A percentile compares a stretch with the other conserved stretches of the same genome.
These are phyloP conservation scores for Quercus glauca DNA, from an alignment of 306 rosid species.

Conservation along the genomic window DNA sequence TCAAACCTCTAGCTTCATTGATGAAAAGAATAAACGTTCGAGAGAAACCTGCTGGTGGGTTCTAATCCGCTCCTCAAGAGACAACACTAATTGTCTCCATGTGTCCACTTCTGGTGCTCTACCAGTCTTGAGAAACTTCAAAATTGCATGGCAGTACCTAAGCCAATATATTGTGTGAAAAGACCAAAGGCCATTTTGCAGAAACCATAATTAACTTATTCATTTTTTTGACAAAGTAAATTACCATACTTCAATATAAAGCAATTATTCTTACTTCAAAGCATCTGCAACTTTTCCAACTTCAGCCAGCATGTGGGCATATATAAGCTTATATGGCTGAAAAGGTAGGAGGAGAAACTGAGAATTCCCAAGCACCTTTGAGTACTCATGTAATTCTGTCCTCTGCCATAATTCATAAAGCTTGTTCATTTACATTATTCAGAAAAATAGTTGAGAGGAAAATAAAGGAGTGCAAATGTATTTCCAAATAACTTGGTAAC, in stretches of 20 bases:
- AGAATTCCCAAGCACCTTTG: constrained; percentile 91
- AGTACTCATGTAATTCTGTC: constrained; percentile 85
- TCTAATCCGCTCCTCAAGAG: constrained; percentile 90
- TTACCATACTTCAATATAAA: constrained; percentile 1
- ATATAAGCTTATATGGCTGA: constrained; percentile 89
- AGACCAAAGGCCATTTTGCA: not conserved
- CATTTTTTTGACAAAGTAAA: not conserved
- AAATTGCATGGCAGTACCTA: constrained; percentile 85
- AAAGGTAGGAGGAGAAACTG: constrained; percentile 83
- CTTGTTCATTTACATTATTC: not conserved
- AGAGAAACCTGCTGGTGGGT: constrained; percentile 75
- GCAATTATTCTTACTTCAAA: constrained; percentile 64
- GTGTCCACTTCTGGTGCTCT: constrained; percentile 84
- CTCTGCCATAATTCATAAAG: constrained; percentile 54
- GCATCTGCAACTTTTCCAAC: constrained; percentile 88
- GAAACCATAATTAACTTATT: constrained; percentile 1
- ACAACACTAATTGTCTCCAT: constrained; percentile 65
- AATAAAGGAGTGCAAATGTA: not conserved
- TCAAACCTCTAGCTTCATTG: not conserved
- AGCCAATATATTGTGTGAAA: constrained; percentile 12
- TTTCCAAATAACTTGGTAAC: not conserved
- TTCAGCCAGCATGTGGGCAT: constrained; percentile 95
- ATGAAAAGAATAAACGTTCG: not conserved
- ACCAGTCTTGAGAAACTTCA: constrained; percentile 77
- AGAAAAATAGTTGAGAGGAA: not conserved